These are phyloP conservation scores for Lophiotrema nucula DNA, from an alignment of 495 filamentous ascomycete species.

Conservation along the genomic window DNA sequence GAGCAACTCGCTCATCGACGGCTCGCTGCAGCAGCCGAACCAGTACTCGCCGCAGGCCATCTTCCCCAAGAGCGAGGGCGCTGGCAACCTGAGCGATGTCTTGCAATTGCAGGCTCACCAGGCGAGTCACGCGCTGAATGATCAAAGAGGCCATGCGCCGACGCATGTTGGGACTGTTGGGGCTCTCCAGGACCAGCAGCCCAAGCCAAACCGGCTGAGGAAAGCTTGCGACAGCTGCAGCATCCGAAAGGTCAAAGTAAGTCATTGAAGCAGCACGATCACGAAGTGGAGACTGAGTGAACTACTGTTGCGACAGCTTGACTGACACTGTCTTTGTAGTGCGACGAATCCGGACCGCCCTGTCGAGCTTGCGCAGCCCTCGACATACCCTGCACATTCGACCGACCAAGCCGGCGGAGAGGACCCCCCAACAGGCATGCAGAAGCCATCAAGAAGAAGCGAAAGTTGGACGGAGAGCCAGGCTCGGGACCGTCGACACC, in stretches of 20 bases:
- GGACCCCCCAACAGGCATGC: constrained; percentile 85
- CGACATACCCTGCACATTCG: constrained; percentile 80
- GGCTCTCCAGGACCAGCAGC: constrained; percentile 9
- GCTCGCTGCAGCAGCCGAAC: constrained; percentile 12
- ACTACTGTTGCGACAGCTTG: not conserved
- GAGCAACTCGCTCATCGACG: constrained; percentile 18
- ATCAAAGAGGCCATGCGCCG: constrained; percentile 10
- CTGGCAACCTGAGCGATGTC: constrained; percentile 25
- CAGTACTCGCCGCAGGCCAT: constrained; percentile 29
- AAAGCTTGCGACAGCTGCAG: constrained; percentile 39
- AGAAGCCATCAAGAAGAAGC: constrained; percentile 71
- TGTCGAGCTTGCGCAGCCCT: constrained; percentile 77
- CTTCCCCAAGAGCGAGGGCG: constrained; percentile 29
- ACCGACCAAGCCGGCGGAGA: constrained; percentile 72
- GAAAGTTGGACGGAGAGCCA: constrained; percentile 51
- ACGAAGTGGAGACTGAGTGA: no score
- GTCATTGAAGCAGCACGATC: not conserved
- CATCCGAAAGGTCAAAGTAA: constrained; percentile 38
- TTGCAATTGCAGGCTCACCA: constrained; percentile 33
- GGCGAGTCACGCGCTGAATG: constrained; percentile 28
- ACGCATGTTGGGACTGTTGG: no score
- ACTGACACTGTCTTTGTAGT: constrained; percentile 50
- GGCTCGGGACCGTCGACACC: constrained; percentile 42
- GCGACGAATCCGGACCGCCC: constrained; percentile 74
- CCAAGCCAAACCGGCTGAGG: constrained; percentile 32